Evolutionary conservation across 768 basidiomycete species (phyloP).

Genomic region (Galerina marginata): DNA sequence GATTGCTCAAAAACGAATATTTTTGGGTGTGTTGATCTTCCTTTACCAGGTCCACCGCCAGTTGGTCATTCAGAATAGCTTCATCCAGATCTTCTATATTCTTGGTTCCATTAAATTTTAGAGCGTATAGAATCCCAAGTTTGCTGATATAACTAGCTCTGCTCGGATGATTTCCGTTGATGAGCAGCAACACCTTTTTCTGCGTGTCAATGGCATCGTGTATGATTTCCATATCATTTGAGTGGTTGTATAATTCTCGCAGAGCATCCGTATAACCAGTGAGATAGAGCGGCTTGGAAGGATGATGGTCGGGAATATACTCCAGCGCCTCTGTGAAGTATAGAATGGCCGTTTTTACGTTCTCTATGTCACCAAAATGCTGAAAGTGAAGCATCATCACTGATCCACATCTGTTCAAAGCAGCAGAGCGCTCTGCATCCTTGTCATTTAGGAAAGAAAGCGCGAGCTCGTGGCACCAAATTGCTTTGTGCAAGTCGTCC

Average conservation of each 20-base stretch:
- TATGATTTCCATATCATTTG: not conserved
- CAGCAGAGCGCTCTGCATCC: not conserved
- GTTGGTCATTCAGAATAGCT: not conserved
- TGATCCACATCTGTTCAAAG: conserved; percentile 2
- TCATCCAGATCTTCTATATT: conserved; percentile 1
- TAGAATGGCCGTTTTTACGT: not conserved
- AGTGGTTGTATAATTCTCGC: not conserved
- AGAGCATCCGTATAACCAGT: not conserved
- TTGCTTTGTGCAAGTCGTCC: conserved; percentile 7
- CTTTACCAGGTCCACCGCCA: not conserved
- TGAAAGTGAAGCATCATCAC: conserved; percentile 7
- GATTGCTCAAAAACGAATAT: not conserved
- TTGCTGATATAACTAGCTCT: not conserved
- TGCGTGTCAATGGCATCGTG: conserved; percentile 5
- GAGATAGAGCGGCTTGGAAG: conserved; percentile 6
- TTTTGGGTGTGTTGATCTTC: conserved; percentile 1
- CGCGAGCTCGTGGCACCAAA: conserved; percentile 5
- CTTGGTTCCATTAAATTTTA: not conserved
- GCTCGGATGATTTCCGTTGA: not conserved
- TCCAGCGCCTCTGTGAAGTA: conserved; percentile 5
- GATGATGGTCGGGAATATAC: conserved; percentile 2
- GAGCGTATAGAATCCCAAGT: not conserved
- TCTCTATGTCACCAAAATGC: conserved; percentile 7
- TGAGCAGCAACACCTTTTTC: not conserved
- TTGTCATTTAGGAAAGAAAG: not conserved